Evolutionary conservation across 2,329 filamentous ascomycete genomes (phyloP).

Genomic region (Lachnellula occidentalis): DNA sequence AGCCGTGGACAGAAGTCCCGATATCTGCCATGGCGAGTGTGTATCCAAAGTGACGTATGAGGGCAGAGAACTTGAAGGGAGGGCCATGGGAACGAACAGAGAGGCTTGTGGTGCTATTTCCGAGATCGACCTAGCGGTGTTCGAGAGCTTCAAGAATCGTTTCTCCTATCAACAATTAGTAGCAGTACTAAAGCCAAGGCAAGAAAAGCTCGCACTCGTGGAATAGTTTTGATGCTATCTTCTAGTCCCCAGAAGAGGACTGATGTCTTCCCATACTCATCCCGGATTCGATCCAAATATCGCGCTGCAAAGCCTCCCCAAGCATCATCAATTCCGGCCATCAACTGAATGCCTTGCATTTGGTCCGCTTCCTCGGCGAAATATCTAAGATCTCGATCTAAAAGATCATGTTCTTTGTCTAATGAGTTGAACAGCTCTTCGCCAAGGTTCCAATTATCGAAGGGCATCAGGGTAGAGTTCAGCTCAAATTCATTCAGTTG

Average conservation of each 20-base stretch:
- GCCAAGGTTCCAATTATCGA: slow-evolving; percentile 70
- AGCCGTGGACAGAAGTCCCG: slow-evolving; percentile 69
- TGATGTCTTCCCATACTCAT: slow-evolving; percentile 84
- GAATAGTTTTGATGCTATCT: slow-evolving; percentile 47
- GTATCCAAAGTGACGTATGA: slow-evolving; percentile 53
- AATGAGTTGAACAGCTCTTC: slow-evolving; percentile 68
- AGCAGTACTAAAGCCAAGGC: background rate
- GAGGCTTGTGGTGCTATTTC: slow-evolving; percentile 67
- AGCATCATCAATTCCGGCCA: slow-evolving; percentile 67
- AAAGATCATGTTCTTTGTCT: slow-evolving; percentile 75
- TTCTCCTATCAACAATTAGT: slow-evolving; percentile 45
- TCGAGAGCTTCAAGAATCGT: slow-evolving; percentile 60
- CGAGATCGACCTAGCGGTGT: slow-evolving; percentile 67
- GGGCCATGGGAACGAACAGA: slow-evolving; percentile 68
- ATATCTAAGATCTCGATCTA: slow-evolving; percentile 83
- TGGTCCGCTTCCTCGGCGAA: slow-evolving; percentile 93
- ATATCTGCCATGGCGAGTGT: slow-evolving; percentile 70
- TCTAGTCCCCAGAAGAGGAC: slow-evolving; percentile 87
- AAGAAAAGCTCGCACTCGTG: slow-evolving; percentile 42
- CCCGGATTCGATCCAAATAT: slow-evolving; percentile 72
- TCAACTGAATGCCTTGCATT: slow-evolving; percentile 79
- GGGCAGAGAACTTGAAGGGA: slow-evolving; percentile 53
- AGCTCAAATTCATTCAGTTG: slow-evolving; percentile 86
- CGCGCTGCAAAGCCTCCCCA: slow-evolving; percentile 73
- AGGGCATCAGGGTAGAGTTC: slow-evolving; percentile 72